A percentile compares a stretch with the other conserved stretches of the same genome.
phyloP scores from a whole-genome alignment of 768 basidiomycete species.

The Lepiota brunneoincarnata region DNA sequence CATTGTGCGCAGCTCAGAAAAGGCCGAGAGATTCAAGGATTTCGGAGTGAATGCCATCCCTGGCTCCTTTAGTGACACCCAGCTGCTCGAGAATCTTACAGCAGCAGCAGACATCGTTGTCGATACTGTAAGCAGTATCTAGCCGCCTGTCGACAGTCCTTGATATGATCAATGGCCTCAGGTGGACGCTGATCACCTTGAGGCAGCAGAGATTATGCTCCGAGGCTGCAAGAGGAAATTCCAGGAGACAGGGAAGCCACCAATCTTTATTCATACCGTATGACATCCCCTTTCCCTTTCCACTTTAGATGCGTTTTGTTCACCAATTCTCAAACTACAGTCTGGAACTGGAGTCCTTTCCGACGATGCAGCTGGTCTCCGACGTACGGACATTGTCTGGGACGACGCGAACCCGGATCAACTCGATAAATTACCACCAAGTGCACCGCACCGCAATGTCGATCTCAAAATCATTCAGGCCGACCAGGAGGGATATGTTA shows the following conservation, averaged over 20 bases:
- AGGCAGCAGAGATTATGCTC: slow-evolving; percentile 44
- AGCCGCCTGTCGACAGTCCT: not conserved
- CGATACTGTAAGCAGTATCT: slow-evolving; percentile 17
- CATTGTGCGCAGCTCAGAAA: slow-evolving; percentile 42
- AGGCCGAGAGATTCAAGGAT: slow-evolving; percentile 37
- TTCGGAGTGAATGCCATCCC: slow-evolving; percentile 34
- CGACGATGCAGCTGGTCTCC: slow-evolving; percentile 42
- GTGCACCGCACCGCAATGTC: slow-evolving; percentile 46
- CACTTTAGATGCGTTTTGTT: not conserved
- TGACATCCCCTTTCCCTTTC: slow-evolving; percentile 18
- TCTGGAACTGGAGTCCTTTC: slow-evolving; percentile 37
- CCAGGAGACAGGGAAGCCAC: slow-evolving; percentile 35
- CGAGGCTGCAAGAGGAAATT: slow-evolving; percentile 48
- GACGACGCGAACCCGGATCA: slow-evolving; percentile 45
- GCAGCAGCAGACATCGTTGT: slow-evolving; percentile 44
- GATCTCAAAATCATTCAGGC: slow-evolving; percentile 47
- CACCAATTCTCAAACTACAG: slow-evolving; percentile 17
- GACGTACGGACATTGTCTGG: slow-evolving; percentile 37
- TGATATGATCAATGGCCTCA: slow-evolving; percentile 9
- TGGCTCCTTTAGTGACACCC: slow-evolving; percentile 44
- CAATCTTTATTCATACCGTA: slow-evolving; percentile 63
- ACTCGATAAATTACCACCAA: slow-evolving; percentile 41
- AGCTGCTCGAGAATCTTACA: slow-evolving; percentile 39
- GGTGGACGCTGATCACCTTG: slow-evolving; percentile 43
- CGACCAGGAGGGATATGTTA: slow-evolving; percentile 47